Percentiles rank a stretch among this genome's conserved stretches.
These are phyloP conservation scores for Rhizomucor pusillus DNA, from an alignment of 371 early-diverging fungal species.

Conservation along the genomic window DNA sequence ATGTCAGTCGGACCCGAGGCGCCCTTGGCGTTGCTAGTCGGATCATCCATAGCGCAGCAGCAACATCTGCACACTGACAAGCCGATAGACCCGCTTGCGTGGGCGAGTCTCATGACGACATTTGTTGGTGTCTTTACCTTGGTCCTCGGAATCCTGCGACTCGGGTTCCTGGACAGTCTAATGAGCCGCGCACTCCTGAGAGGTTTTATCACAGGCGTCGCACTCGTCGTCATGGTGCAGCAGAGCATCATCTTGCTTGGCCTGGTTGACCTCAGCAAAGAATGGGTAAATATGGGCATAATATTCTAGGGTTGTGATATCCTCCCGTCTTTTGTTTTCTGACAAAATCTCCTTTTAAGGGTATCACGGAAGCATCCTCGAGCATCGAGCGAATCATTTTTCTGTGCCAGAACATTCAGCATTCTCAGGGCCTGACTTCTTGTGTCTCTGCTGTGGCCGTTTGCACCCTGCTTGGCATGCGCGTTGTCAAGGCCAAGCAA, in stretches of 20 bases:
- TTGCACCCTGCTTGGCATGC: conserved; percentile 58
- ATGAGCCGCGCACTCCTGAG: conserved; percentile 87
- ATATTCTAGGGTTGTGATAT: no score
- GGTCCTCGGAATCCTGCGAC: conserved; percentile 81
- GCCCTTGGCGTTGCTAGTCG: conserved; percentile 18
- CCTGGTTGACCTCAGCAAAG: conserved; percentile 42
- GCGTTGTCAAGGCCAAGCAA: conserved; percentile 59
- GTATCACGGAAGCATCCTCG: conserved; percentile 65
- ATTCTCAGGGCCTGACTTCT: conserved; percentile 67
- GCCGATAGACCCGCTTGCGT: conserved; percentile 23
- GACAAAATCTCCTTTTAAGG: conserved; percentile 12
- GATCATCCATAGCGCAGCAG: conserved; percentile 25
- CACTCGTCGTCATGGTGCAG: conserved; percentile 84
- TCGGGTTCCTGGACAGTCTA: conserved; percentile 94
- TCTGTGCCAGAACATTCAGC: conserved; percentile 49
- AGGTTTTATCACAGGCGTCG: conserved; percentile 94
- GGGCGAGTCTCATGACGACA: conserved; percentile 66
- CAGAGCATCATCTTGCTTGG: conserved; percentile 80
- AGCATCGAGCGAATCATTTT: conserved; percentile 72
- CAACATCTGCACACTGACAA: conserved; percentile 32
- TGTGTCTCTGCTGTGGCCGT: conserved; percentile 68
- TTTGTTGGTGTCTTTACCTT: conserved; percentile 88
- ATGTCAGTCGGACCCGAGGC: conserved; percentile 44
- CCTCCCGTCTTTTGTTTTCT: no score
- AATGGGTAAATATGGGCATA: conserved; percentile 11